Evolutionary conservation across 2,329 filamentous ascomycete species (phyloP), one percentile per base, ranked within the genome.

Genomic region (Diaporthe sp.): DNA sequence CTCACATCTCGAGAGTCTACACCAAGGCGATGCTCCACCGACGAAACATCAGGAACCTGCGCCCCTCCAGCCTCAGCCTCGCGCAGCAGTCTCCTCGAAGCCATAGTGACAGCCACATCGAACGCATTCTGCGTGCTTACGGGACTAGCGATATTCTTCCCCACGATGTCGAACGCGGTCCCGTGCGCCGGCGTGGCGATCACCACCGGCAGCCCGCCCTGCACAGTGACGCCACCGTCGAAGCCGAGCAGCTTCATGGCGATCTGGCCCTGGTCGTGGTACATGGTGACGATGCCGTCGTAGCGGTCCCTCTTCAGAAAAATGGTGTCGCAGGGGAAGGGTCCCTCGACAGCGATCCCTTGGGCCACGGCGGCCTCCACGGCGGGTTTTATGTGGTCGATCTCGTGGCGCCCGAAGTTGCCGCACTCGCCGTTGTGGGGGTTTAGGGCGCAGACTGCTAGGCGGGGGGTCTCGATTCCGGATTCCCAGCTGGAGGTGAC

Each of bases 231-330:
- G 7, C 82, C 81, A 12, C 81, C 81, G 42, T 83, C 81, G 74
- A 83, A 83, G 2, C 76, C 76, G 12, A 83, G 78, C 6, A 83
- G 76, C 77, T 82, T 83, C 75, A 83, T 79, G 7, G 81, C 82
- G 47, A 82, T 82, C 75, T 83, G 82, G 6, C 82, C 82, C 64
- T 83, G 82, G 74, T 83, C 82, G 76, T 83, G 82, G 70, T 83
- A 83, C 82, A 83, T 82, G 57, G 81, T 82, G 40, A 83, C 78
- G 35, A 83, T 82, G n/a, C 79, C 81, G 72, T 83, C 81, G 68
- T 80, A 83, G 25, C 79, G 75, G 33, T 77, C 71, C 35, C 82
- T 77, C 73, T 80, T 79, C 13, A 83, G 76, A 72, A 83, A 83
- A 71, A 83, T 82, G 35, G 82, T 83, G 75, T 82, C 82, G 72